phyloP scores from a whole-genome alignment of 768 basidiomycete genomes.

The Hydnomerulius pinastri region DNA sequence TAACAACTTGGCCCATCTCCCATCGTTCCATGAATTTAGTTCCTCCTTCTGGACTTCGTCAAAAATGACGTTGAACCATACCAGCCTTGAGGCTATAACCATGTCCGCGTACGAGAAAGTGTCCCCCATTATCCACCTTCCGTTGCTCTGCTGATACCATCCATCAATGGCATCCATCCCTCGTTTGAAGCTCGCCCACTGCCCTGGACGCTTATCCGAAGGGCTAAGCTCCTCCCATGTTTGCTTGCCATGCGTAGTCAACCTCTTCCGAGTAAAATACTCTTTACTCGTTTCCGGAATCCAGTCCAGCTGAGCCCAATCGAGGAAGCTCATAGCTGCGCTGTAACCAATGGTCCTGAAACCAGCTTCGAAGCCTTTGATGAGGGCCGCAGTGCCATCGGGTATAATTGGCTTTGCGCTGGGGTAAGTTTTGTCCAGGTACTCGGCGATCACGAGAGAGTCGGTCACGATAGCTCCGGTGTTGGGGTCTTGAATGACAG shows the following conservation, averaged over 20 bases:
- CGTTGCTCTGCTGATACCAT: no score
- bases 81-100: not conserved
- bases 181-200: no score
- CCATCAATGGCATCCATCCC: no score
- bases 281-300: no score
- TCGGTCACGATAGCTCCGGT: constrained; percentile 5
- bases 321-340: no score
- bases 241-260: no score
- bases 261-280: no score
- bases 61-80: constrained; percentile 4
- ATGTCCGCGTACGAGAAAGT: constrained; percentile 11
- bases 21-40: constrained; percentile 1
- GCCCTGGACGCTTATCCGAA: no score
- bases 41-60: constrained; percentile 3
- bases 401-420: constrained; percentile 5
- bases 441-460: constrained; percentile 10
- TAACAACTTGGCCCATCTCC: constrained; percentile 2
- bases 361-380: not conserved
- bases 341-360: no score
- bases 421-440: constrained; percentile 7
- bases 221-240: no score
- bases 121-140: constrained; percentile 5
- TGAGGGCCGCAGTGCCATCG: not conserved
- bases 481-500: constrained; percentile 9
- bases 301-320: no score